Conservation (phyloP, 768 basidiomycete genomes). For the Cytidiella melzeri region DNA sequence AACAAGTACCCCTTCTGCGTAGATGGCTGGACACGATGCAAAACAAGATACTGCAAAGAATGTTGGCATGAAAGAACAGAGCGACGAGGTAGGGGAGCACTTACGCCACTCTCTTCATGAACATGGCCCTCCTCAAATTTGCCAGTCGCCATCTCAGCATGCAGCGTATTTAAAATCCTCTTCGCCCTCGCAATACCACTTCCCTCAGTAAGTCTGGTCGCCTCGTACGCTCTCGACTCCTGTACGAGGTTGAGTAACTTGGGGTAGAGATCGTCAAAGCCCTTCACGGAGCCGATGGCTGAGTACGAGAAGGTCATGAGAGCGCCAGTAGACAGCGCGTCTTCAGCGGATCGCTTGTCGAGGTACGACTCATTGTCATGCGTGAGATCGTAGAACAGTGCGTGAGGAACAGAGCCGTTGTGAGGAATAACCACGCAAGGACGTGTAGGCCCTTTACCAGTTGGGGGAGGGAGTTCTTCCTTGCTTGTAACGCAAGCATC, state of each 20-base stretch:
- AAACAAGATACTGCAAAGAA: conserved; percentile 71
- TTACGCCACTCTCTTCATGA: conserved; percentile 91
- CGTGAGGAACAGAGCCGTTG: conserved; percentile 85
- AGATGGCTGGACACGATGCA: conserved; percentile 86
- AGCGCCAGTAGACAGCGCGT: conserved; percentile 90
- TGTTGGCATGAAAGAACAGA: background rate
- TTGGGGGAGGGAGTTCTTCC: conserved; percentile 77
- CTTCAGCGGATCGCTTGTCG: conserved; percentile 89
- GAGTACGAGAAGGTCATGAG: conserved; percentile 87
- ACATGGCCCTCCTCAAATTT: conserved; percentile 92
- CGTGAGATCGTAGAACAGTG: conserved; percentile 90
- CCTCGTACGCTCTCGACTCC: conserved; percentile 76
- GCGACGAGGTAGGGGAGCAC: conserved; percentile 25
- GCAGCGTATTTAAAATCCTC: conserved; percentile 78
- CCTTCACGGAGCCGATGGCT: conserved; percentile 91
- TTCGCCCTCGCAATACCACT: conserved; percentile 35
- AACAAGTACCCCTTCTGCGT: conserved; percentile 91
- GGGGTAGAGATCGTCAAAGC: conserved; percentile 96
- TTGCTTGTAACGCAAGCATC: conserved; percentile 70
- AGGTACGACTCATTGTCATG: conserved; percentile 95
- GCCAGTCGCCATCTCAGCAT: conserved; percentile 86
- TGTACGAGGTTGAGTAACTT: conserved; percentile 86
- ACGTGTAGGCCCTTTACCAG: conserved; percentile 73
- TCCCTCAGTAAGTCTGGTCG: conserved; percentile 42
- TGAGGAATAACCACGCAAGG: conserved; percentile 72